Percentiles rank a stretch among this genome's conserved stretches.
phyloP scores from a whole-genome alignment of 176 grass and related monocot species.

The Carex myosuroides region DNA sequence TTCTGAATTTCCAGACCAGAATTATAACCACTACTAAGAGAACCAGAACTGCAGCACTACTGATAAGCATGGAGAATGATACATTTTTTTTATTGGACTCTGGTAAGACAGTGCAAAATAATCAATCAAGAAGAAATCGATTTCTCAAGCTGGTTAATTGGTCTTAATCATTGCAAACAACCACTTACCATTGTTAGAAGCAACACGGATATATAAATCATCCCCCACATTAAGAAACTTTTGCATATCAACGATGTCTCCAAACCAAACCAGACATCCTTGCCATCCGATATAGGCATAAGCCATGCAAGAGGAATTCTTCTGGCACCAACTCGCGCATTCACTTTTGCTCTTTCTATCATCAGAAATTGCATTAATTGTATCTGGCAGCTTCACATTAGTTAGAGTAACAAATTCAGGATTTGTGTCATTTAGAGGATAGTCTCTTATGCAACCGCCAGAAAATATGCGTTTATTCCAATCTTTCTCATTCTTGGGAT shows the following conservation, averaged over 20 bases:
- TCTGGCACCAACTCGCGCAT: not conserved
- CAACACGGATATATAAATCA: constrained; percentile 5
- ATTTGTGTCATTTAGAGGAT: not conserved
- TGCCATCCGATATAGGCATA: constrained; percentile 2
- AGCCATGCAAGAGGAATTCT: constrained; percentile 1
- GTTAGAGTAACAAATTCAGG: not conserved
- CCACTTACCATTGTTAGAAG: not conserved
- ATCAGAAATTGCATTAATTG: not conserved
- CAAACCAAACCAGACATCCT: constrained; percentile 1
- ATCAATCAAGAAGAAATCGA: not conserved
- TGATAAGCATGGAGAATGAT: not conserved
- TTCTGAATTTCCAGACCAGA: not conserved
- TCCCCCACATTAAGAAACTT: not conserved
- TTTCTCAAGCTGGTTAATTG: not conserved
- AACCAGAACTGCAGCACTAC: not conserved
- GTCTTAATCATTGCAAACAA: not conserved
- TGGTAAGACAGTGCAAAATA: not conserved
- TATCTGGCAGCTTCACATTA: constrained; percentile 4
- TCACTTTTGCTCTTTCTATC: not conserved
- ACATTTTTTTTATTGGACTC: not conserved
- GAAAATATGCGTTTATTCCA: not conserved
- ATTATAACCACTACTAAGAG: not conserved
- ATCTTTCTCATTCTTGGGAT: not conserved
- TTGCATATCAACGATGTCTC: constrained; percentile 4
- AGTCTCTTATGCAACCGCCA: not conserved